Percentiles rank a stretch among this genome's conserved stretches.
phyloP scores from a whole-genome alignment of 1,139 yeast species.

The Magnusiomyces suaveolens region DNA sequence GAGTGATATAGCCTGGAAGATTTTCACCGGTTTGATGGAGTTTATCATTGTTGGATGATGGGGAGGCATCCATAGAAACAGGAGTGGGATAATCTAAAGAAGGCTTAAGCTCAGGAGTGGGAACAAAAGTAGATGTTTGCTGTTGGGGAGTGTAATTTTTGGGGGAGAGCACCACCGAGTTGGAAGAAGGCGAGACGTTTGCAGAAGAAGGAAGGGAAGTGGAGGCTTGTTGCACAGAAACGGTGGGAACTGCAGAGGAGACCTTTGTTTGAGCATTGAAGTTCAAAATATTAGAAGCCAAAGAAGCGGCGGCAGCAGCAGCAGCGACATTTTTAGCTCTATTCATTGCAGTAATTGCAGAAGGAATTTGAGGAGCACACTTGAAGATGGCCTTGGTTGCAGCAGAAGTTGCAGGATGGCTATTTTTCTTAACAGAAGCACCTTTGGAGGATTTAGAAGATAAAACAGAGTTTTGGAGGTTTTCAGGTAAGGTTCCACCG shows the following conservation, averaged over 20 bases:
- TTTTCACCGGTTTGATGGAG: not conserved
- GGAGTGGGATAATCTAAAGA: not conserved
- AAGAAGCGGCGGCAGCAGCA: not conserved
- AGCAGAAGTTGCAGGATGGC: not conserved
- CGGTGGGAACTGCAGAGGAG: too few relatives aligned
- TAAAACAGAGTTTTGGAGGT: not conserved
- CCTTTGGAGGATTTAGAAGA: not conserved
- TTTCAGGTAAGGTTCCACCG: not conserved
- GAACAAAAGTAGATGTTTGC: not conserved
- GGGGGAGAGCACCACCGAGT: not conserved
- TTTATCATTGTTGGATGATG: not conserved
- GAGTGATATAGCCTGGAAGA: not conserved
- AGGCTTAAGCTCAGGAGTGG: not conserved
- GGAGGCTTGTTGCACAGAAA: too few relatives aligned
- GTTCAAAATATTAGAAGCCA: not conserved
- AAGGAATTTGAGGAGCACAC: not conserved
- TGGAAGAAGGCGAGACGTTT: not conserved
- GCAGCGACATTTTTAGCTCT: not conserved
- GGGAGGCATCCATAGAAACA: not conserved
- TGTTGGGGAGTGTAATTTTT: not conserved
- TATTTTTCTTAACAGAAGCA: not conserved
- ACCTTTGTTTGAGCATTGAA: not conserved
- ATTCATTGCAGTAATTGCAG: not conserved
- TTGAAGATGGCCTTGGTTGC: not conserved
- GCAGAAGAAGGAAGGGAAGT: not conserved